Percentiles rank a stretch among this genome's conserved stretches.
These are phyloP conservation scores for Chaetoceros tenuissimus DNA, from an alignment of 108 stramenopile species.

Conservation along the genomic window DNA sequence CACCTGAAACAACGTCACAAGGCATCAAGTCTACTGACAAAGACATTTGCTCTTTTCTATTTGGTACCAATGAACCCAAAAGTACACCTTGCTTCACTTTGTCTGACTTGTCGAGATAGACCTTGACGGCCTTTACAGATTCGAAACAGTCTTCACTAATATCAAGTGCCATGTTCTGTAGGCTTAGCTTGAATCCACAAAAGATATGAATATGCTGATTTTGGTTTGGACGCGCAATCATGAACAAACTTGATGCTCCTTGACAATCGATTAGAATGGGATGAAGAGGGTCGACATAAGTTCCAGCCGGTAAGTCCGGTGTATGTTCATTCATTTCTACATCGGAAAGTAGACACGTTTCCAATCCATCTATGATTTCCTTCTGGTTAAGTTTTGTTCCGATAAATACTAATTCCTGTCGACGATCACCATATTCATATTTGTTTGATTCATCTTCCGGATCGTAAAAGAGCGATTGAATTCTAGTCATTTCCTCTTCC, in stretches of 20 bases:
- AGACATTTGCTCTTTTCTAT: conserved; percentile 2
- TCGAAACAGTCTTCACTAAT: background rate
- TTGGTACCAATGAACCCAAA: conserved; percentile 3
- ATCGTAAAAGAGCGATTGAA: conserved; percentile 6
- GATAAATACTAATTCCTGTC: conserved; percentile 69
- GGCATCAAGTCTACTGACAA: conserved; percentile 9
- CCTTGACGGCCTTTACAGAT: background rate
- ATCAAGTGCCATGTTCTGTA: conserved; percentile 3
- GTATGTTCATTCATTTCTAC: conserved; percentile 29
- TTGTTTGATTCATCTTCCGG: background rate
- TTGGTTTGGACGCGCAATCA: conserved; percentile 7
- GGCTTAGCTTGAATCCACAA: conserved; percentile 1
- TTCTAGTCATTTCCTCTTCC: conserved; percentile 9
- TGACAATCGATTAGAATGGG: conserved; percentile 3
- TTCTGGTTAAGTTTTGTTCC: conserved; percentile 30
- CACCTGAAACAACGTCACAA: conserved; percentile 1
- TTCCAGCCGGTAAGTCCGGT: background rate
- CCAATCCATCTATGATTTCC: conserved; percentile 23
- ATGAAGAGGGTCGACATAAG: conserved; percentile 12
- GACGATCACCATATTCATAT: conserved; percentile 51
- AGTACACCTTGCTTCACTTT: background rate
- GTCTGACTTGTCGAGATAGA: conserved; percentile 10
- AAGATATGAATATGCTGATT: conserved; percentile 9
- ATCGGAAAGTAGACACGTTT: conserved; percentile 39
- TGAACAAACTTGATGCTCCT: conserved; percentile 3